Base-by-base conservation (phyloP, 2,329 filamentous ascomycete genomes). In the Aspergillus udagawae region DNA sequence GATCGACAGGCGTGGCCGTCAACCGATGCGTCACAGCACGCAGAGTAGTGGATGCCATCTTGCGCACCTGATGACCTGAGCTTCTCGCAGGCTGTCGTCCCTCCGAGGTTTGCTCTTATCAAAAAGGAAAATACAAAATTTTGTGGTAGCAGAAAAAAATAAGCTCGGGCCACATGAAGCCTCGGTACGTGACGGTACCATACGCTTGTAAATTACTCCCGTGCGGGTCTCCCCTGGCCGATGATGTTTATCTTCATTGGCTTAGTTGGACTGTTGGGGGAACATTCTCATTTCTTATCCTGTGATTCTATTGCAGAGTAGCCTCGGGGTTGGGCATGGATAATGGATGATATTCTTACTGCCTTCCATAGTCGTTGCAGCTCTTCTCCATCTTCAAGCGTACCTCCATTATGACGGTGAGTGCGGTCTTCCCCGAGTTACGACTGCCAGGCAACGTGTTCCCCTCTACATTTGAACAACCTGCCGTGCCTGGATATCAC, bases 1-100 rank as follows among this genome's bases (percentile, higher is more conserved):
- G 86, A 49, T 85, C 78, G n/a, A 84, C 80, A 0, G 89, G 82
- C 10, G 89, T 87, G 1, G 89, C 86, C 1, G 87, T 86, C 63
- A 97, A 80, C 45, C 76, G 75, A 60, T 78, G 74, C 23, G 75
- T 75, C 47, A 79, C 72, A 2, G 76, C 75, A 56, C 77, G 75
- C 21, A 80, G 65, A 53, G 71, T 69, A 53, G 69, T 72, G 21
- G 70, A 68, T 5, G 70, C 63, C 61, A 73, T 71, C 51, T 61
- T 68, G 60, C 27, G n/a, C 6, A 25, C 4, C 20, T n/a, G 12
- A 21, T 52, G 14, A 38, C 32, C 32, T 38, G 32, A n/a, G 32
- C 14, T 32, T 6, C 12, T 32, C 1, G 14, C 32, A 38, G 32
- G 14, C 32, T 38, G 5, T 38, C 14, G 14, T 38, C 12, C 3